phyloP scores from a whole-genome alignment of 345 rosid genomes.

The Gynandropsis gynandra region DNA sequence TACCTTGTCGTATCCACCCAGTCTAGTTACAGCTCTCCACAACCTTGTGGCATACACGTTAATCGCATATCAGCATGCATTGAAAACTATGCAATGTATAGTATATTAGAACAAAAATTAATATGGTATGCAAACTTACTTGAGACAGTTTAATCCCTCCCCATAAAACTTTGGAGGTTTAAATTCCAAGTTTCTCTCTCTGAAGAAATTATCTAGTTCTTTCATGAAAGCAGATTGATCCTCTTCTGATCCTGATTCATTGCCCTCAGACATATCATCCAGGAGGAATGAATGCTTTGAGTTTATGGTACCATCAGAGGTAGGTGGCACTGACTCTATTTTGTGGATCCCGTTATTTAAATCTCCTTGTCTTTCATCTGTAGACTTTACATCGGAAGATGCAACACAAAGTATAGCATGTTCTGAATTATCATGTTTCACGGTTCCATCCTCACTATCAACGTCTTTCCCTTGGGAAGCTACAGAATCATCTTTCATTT shows the following conservation, averaged over 20 bases:
- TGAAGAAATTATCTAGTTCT: conserved; percentile 57
- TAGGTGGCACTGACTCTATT: conserved; percentile 19
- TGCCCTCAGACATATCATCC: conserved; percentile 36
- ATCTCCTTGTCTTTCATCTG: conserved; percentile 26
- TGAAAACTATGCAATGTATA: conserved; percentile 4
- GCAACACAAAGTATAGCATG: conserved; percentile 26
- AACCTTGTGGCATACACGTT: conserved; percentile 39
- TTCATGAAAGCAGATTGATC: conserved; percentile 73
- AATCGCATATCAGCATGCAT: conserved; percentile 17
- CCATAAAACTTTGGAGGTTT: conserved; percentile 91
- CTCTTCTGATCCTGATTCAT: conserved; percentile 68
- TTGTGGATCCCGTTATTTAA: conserved; percentile 29
- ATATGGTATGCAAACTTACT: conserved; percentile 40
- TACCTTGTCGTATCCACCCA: conserved; percentile 97
- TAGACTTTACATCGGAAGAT: conserved; percentile 32
- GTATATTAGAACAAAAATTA: conserved; percentile 10
- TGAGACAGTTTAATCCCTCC: conserved; percentile 72
- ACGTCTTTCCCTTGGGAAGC: conserved; percentile 24
- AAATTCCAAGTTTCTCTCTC: conserved; percentile 58
- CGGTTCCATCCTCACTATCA: conserved; percentile 21
- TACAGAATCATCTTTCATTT: conserved; percentile 22
- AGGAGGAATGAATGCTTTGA: conserved; percentile 38
- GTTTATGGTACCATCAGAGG: conserved; percentile 31
- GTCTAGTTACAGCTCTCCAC: conserved; percentile 76
- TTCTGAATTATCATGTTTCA: conserved; percentile 19